phyloP scores from a whole-genome alignment of 164 flowering plant genomes.

The Berberis vulgaris region DNA sequence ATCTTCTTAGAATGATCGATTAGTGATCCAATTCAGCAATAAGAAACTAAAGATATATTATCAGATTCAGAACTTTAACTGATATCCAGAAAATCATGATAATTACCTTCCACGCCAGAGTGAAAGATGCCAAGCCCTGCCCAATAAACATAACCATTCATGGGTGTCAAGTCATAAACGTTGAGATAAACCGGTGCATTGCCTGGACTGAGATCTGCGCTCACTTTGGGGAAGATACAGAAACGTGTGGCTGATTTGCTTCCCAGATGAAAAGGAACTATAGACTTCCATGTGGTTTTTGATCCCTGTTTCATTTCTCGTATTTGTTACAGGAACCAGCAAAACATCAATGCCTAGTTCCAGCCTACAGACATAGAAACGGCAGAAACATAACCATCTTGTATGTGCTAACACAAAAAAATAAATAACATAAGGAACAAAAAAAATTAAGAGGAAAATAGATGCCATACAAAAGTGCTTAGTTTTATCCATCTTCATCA shows the following conservation, averaged over 20 bases:
- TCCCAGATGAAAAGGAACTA: conserved; percentile 38
- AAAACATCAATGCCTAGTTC: conserved; percentile 10
- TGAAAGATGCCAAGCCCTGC: conserved; percentile 63
- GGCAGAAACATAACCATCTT: background rate
- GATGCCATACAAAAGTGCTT: background rate
- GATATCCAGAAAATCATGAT: no score
- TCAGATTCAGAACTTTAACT: no score
- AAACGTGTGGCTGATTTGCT: conserved; percentile 58
- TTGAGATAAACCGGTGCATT: conserved; percentile 78
- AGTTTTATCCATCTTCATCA: no score
- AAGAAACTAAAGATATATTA: no score
- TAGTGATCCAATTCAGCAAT: no score
- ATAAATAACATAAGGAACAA: background rate
- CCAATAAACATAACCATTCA: conserved; percentile 88
- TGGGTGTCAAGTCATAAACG: conserved; percentile 89
- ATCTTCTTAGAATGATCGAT: no score
- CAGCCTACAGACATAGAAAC: conserved; percentile 15
- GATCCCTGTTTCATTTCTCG: conserved; percentile 44
- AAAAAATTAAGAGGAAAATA: background rate
- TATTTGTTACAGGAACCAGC: conserved; percentile 12
- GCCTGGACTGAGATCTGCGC: conserved; percentile 43
- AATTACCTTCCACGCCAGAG: no score
- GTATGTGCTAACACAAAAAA: background rate
- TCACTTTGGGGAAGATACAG: conserved; percentile 61
- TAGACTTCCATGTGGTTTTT: conserved; percentile 61